phyloP scores from a whole-genome alignment of 306 rosid species.

The Dalbergia oliveri region DNA sequence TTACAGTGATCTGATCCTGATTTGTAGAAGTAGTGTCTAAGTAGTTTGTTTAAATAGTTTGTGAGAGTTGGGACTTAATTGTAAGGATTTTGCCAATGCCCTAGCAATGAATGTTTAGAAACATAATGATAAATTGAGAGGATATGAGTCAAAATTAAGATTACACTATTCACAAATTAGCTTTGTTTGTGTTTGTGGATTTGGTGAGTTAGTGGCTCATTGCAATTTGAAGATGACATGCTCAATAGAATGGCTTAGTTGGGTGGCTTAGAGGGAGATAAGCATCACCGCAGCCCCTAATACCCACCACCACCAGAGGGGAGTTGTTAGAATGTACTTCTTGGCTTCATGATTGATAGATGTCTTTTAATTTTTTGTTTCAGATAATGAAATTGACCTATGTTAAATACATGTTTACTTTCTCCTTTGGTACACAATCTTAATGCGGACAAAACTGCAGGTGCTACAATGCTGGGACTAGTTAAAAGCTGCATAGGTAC shows the following conservation, averaged over 20 bases:
- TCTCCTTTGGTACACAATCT: not conserved
- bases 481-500: conserved; percentile 98
- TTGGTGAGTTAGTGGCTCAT: not conserved
- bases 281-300: not conserved
- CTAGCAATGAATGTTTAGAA: not conserved
- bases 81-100: conserved; percentile 20
- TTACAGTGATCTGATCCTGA: not conserved
- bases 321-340: not conserved
- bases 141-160: conserved; percentile 6
- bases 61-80: not conserved
- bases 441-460: conserved; percentile 51
- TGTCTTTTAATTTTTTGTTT: conserved; percentile 13
- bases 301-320: conserved; percentile 24
- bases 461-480: conserved; percentile 84
- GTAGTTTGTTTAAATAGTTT: not conserved
- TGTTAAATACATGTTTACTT: not conserved
- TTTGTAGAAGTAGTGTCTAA: conserved; percentile 1
- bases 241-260: conserved; percentile 18
- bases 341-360: conserved; percentile 1
- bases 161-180: not conserved
- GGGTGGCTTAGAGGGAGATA: not conserved
- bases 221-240: conserved; percentile 1
- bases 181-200: not conserved
- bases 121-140: conserved; percentile 1
- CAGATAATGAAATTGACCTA: not conserved